A percentile compares a stretch with the other conserved stretches of the same genome.
These are phyloP conservation scores for Globisporangium splendens DNA, from an alignment of 352 stramenopile species.

Conservation along the genomic window DNA sequence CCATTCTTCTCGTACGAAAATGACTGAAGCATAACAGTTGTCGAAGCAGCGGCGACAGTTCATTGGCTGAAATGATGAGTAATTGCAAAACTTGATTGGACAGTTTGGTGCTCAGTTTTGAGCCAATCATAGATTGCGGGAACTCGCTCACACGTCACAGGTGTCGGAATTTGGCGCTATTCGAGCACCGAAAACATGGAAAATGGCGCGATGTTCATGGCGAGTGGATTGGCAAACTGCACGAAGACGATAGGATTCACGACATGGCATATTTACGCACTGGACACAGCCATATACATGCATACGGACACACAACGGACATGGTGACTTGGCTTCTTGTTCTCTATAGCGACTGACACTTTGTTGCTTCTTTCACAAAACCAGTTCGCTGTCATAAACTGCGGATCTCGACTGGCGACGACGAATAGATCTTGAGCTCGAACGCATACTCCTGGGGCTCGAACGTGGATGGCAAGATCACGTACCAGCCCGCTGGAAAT, in stretches of 20 bases:
- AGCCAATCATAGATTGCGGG: background rate
- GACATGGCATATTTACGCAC: too few species aligned
- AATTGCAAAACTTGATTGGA: background rate
- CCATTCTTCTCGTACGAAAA: conserved; percentile 11
- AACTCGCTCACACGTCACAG: background rate
- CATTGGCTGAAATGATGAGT: background rate
- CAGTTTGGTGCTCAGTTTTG: background rate
- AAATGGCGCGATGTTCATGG: too few species aligned
- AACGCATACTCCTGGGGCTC: conserved; percentile 55
- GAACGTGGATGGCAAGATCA: conserved; percentile 75
- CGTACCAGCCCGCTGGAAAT: conserved; percentile 59
- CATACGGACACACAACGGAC: background rate
- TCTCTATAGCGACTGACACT: background rate
- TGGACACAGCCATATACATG: background rate
- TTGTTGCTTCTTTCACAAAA: background rate
- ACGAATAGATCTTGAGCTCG: conserved; percentile 57
- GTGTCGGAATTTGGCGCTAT: background rate
- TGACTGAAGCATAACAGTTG: background rate
- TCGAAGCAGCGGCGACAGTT: background rate
- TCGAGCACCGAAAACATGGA: background rate
- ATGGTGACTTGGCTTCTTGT: too few species aligned
- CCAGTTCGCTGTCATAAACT: conserved; percentile 16
- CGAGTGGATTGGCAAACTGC: too few species aligned
- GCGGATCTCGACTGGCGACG: conserved; percentile 33
- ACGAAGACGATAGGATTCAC: too few species aligned